These are phyloP conservation scores for Botrytis porri DNA, from an alignment of 2,329 filamentous ascomycete genomes.

Conservation along the genomic window DNA sequence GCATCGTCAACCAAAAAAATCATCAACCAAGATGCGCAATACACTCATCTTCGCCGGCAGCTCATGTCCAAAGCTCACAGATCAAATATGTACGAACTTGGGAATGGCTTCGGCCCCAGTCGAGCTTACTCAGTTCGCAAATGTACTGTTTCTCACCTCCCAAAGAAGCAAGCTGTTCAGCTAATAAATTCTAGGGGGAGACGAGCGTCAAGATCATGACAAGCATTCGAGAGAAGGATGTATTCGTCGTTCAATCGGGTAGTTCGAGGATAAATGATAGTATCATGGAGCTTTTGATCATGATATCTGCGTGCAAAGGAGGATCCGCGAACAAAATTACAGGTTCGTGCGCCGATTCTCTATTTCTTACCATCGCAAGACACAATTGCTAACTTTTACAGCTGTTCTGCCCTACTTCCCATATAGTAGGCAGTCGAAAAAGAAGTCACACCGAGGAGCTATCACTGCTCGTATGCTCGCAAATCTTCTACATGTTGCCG, in stretches of 20 bases:
- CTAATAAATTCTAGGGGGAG: conserved; percentile 53
- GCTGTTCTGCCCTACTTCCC: conserved; percentile 93
- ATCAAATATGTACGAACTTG: conserved; percentile 65
- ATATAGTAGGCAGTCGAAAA: conserved; percentile 99
- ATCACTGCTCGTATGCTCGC: conserved; percentile 97
- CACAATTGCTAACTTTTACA: conserved; percentile 40
- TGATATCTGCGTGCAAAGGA: conserved; percentile 98
- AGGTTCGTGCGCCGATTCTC: conserved; percentile 55
- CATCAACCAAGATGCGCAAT: conserved; percentile 51
- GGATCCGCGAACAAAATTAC: conserved; percentile 96
- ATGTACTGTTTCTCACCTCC: conserved; percentile 47
- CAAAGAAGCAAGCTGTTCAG: conserved; percentile 19
- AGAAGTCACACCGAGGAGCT: conserved; percentile 93
- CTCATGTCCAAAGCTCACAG: conserved; percentile 62
- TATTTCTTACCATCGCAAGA: not conserved
- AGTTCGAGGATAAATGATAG: conserved; percentile 96
- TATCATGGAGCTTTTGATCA: conserved; percentile 98
- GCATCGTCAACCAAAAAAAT: not conserved
- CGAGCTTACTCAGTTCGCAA: conserved; percentile 68
- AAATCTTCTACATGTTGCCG: conserved; percentile 88
- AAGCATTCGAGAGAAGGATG: conserved; percentile 93
- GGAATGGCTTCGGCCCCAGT: conserved; percentile 63
- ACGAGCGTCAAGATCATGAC: conserved; percentile 67
- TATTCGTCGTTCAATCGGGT: conserved; percentile 97
- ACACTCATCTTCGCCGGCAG: conserved; percentile 67